Base-by-base conservation (phyloP, 176 grass and related monocot genomes). In the Oryza coarctata region DNA sequence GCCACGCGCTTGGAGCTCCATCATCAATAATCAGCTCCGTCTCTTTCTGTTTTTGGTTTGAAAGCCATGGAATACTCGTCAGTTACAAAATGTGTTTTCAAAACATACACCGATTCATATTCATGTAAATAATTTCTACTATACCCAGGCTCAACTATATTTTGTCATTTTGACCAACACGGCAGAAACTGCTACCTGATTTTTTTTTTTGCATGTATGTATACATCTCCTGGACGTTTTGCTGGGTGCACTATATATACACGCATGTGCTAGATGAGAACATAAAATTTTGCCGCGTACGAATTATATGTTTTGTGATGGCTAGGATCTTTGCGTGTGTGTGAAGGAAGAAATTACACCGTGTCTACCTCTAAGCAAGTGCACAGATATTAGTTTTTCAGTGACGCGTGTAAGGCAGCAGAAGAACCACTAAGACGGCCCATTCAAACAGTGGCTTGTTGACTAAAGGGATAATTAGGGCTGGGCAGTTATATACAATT, bases 341-440 rank as follows among this genome's bases (percentile, higher is more conserved):
- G 52, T 27, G 3, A 45, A 31, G 13, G 79, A 79, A 83, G 81
- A 23, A 88, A 88, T 57, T 57, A 57, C 52, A 57, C 44, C 74
- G 86, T 61, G 86, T 83, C 74, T 4, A 32, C 61, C 22, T 30
- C 18, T 28, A 41, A 20, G 40, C 36, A 32, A 9, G 61, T 74
- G 76, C 26, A 50, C 11, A 14, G 12, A 50, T 50, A 50, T 20
- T 20, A 22, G 52, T 57, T 57, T 57, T 52, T 49, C 25, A 65
- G n/a, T 18, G 13, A 80, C 43, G 26, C 62, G 84, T 80, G n/a
- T 6, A 74, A 74, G 70, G 57, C 12, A 68, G 2, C 8, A 22
- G 17, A 28, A 50, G 1, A 30, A 44, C 41, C 13, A 14, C 41
- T 44, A 44, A 73, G 35, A 74, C 32, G 64, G 33, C 34, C 68